Percentiles rank a stretch among this genome's conserved stretches.
Conservation (phyloP, 202 grass and related monocot species). For the Dendrocalamus latiflorus region DNA sequence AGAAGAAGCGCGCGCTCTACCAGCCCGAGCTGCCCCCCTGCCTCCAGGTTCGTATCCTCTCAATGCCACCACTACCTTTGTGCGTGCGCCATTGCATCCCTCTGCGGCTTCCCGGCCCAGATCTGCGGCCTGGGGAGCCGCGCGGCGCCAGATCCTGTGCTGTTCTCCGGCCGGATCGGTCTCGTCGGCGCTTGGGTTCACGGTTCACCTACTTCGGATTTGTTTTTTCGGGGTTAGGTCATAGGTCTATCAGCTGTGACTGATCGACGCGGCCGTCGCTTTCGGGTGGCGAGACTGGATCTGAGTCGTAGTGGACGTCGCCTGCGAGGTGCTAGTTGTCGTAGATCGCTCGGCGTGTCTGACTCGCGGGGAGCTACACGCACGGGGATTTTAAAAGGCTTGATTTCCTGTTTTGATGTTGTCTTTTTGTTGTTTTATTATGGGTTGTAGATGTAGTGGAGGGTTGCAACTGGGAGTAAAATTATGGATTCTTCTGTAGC, state of each 20-base stretch:
- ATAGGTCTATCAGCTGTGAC: not conserved
- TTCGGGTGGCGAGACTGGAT: slow-evolving; percentile 27
- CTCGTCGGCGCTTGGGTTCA: not conserved
- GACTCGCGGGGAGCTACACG: not conserved
- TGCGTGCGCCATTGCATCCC: slow-evolving; percentile 16
- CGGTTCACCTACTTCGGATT: slow-evolving; percentile 6
- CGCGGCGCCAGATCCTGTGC: slow-evolving; percentile 34
- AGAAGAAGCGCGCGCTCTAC: slow-evolving; percentile 72
- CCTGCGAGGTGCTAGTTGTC: not conserved
- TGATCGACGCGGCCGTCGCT: slow-evolving; percentile 12
- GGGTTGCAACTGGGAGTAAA: slow-evolving; percentile 14
- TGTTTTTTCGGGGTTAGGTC: not conserved
- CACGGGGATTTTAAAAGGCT: not conserved
- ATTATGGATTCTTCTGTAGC: not conserved
- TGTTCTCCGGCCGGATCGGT: slow-evolving; percentile 14
- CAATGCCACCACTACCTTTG: not conserved
- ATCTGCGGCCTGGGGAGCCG: slow-evolving; percentile 9
- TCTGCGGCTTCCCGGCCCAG: not conserved
- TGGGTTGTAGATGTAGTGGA: not conserved
- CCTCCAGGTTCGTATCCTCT: slow-evolving; percentile 56
- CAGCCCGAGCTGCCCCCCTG: slow-evolving; percentile 85
- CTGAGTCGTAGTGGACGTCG: slow-evolving; percentile 9
- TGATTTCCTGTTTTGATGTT: not conserved
- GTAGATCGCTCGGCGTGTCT: slow-evolving; percentile 17
- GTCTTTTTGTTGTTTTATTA: not conserved